Evolutionary conservation across 495 filamentous ascomycete species (phyloP), one percentile per base, ranked within the genome.

Genomic region (Usnea hakonensis): DNA sequence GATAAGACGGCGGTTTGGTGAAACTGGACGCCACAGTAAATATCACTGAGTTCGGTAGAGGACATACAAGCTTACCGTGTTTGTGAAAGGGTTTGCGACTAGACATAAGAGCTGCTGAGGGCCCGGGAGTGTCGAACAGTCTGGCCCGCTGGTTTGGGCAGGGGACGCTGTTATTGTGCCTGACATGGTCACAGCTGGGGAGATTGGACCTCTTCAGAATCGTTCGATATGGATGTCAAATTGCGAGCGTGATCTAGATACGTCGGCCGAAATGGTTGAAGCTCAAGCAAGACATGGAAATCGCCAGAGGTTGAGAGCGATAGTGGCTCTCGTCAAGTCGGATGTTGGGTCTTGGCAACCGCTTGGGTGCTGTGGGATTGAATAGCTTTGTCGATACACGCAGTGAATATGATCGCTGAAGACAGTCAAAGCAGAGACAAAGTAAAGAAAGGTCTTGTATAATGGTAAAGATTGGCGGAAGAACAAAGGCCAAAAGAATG

Each of bases 1-100:
- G 90, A 85, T 73, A 84, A 85, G 66, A 97, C 77, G 58, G 91
- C 83, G 68, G 80, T 83, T 67, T 77, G 70, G 67, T 77, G 74
- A 64, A 90, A 83, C 82, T 86, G 56, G 26, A 28, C 8, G 32
- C 26, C 16, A 17, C 10, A 26, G 19, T 71, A 36, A 64, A 59
- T 37, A 26, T 10, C 6, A 16, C 23, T 23, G 11, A 21, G 32
- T 26, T 5, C 59, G 35, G 32, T 16, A 37, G 13, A 55, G 37
- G 26, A 21, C 17, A 26, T 21, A 19, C 19, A 38, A 58, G 72
- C 77, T 21, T 72, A 81, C 79, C 26, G 69, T 61, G 52, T 74
- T 74, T n/a, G 73, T 64, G 53, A 80, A 82, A 13, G 80, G 80
- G 69, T 80, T 69, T 53, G 75, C 69, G 36, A 83, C 77, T 46